These are phyloP conservation scores for Puccinia polysora DNA, from an alignment of 1,284 basidiomycete species.

Conservation along the genomic window DNA sequence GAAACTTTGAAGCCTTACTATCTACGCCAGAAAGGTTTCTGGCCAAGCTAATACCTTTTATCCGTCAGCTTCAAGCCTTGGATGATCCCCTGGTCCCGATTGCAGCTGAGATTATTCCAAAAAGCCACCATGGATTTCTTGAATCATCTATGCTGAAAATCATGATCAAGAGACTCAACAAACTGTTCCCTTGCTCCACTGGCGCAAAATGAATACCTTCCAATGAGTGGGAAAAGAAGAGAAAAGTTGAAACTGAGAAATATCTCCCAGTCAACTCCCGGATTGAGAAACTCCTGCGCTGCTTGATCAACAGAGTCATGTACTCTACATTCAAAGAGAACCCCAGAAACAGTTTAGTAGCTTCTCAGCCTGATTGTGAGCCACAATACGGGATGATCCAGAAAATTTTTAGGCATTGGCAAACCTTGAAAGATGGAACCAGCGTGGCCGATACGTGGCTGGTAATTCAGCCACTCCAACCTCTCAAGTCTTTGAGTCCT, in stretches of 20 bases:
- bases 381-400: conserved; percentile 8
- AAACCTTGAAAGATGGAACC: not conserved
- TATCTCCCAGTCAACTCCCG: not conserved
- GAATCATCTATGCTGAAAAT: not conserved
- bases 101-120: not conserved
- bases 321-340: conserved; percentile 12
- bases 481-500: conserved; percentile 6
- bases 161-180: conserved; percentile 23
- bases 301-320: not conserved
- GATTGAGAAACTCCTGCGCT: not conserved
- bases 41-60: not conserved
- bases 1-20: conserved; percentile 5
- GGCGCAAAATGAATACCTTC: not conserved
- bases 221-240: conserved; percentile 2
- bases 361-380: not conserved
- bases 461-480: conserved; percentile 11
- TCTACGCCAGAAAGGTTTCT: conserved; percentile 14
- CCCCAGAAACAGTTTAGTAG: conserved; percentile 22
- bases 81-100: not conserved
- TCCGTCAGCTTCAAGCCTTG: conserved; percentile 5
- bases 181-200: not conserved
- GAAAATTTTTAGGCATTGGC: conserved; percentile 13
- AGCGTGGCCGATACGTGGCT: conserved; percentile 9
- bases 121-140: not conserved
- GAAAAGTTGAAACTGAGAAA: not conserved